These are phyloP conservation scores for Puccinia novopanici DNA, from an alignment of 1,284 basidiomycete genomes.

Conservation along the genomic window DNA sequence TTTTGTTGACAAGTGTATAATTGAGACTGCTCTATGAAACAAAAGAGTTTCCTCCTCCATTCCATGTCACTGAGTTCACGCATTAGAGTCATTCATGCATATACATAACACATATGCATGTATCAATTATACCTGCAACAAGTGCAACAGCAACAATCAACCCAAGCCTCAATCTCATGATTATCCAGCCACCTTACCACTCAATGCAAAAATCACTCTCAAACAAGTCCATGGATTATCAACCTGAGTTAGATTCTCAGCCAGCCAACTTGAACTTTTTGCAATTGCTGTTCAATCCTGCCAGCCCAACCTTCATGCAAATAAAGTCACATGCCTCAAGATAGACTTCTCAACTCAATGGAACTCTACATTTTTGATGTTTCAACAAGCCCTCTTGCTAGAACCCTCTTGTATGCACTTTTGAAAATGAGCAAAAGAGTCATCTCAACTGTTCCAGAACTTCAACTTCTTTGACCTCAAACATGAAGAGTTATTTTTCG, in stretches of 20 bases:
- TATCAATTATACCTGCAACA: no score
- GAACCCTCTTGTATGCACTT: neutral
- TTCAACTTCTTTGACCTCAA: no score
- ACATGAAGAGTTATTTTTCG: no score
- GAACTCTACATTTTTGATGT: neutral
- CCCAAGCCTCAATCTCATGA: no score
- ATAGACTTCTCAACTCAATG: neutral
- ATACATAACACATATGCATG: no score
- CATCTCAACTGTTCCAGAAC: no score
- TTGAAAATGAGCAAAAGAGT: conserved; percentile 1
- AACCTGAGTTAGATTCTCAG: neutral
- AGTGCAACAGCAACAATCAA: neutral
- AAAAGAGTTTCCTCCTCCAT: no score
- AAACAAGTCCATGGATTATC: neutral
- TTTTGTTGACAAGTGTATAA: no score
- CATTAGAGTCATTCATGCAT: no score
- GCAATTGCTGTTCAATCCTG: neutral
- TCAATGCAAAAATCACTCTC: neutral
- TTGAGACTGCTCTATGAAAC: no score
- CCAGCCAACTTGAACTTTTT: neutral
- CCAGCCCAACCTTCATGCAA: neutral
- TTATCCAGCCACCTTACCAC: neutral
- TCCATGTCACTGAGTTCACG: no score
- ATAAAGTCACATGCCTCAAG: neutral
- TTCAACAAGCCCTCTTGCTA: neutral